Conservation (phyloP, 2,329 filamentous ascomycete genomes). For the Phyllosticta citribraziliensis region DNA sequence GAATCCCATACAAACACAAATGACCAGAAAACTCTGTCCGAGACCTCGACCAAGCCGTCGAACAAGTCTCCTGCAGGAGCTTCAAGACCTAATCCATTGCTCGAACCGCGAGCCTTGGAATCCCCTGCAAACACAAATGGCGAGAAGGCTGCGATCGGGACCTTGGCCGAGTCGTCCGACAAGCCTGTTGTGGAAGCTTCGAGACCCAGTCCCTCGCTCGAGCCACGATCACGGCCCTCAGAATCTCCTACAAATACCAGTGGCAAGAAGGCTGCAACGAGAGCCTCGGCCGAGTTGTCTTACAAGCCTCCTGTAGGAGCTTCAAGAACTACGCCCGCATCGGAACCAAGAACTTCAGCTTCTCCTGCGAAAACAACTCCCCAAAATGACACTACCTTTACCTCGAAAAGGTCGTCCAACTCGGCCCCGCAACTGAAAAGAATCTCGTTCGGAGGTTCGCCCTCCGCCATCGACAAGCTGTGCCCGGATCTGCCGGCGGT, state of each 20-base stretch:
- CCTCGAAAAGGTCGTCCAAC: conserved; percentile 1
- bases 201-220: conserved; percentile 23
- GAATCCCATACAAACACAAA: not conserved
- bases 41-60: not conserved
- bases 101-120: too few species aligned
- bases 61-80: too few species aligned
- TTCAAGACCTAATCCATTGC: too few species aligned
- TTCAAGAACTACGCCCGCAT: too few species aligned
- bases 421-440: not conserved
- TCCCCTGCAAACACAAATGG: too few species aligned
- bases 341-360: too few species aligned
- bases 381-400: too few species aligned
- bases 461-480: not conserved
- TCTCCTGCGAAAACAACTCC: too few species aligned
- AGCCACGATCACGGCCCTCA: conserved; percentile 7
- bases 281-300: not conserved
- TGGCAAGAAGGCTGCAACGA: not conserved
- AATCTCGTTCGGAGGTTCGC: not conserved
- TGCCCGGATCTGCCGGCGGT: not conserved
- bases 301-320: too few species aligned
- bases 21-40: not conserved
- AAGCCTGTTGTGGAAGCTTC: conserved; percentile 30
- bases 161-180: too few species aligned
- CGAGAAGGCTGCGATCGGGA: too few species aligned
- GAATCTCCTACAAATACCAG: not conserved